Evolutionary conservation across 2,329 filamentous ascomycete species (phyloP).

Genomic region (Lecanicillium sp.): DNA sequence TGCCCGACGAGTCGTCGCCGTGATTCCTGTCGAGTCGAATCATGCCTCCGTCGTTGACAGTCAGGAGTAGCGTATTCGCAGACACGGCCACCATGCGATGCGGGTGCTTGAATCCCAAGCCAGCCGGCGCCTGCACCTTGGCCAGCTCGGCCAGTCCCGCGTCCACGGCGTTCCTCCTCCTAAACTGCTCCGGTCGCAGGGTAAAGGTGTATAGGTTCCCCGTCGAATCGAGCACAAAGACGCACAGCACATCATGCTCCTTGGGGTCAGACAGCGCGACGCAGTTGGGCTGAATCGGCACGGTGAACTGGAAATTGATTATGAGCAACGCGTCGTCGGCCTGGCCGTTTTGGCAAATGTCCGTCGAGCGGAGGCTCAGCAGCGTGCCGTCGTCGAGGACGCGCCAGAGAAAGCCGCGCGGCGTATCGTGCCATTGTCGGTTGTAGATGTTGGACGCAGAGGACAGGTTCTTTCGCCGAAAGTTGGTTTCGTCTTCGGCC

Average conservation of each 20-base stretch:
- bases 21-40: conserved; percentile 59
- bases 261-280: conserved; percentile 75
- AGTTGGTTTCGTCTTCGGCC: conserved; percentile 64
- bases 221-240: conserved; percentile 73
- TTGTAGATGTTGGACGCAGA: conserved; percentile 79
- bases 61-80: conserved; percentile 67
- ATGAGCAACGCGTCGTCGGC: conserved; percentile 65
- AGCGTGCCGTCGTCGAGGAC: conserved; percentile 72
- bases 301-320: conserved; percentile 69
- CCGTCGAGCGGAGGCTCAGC: conserved; percentile 75
- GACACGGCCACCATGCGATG: conserved; percentile 73
- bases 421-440: conserved; percentile 65
- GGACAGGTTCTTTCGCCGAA: conserved; percentile 66
- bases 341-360: conserved; percentile 63
- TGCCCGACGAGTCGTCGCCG: conserved; percentile 29
- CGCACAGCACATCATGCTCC: conserved; percentile 68
- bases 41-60: conserved; percentile 72
- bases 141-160: conserved; percentile 68
- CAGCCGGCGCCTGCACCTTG: conserved; percentile 65
- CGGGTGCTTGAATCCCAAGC: conserved; percentile 68
- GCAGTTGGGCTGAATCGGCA: conserved; percentile 66
- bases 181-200: conserved; percentile 77
- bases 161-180: conserved; percentile 60
- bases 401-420: conserved; percentile 86
- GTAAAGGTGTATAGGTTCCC: conserved; percentile 77